Base-by-base conservation (phyloP, 768 basidiomycete species). In the Panus rudis region DNA sequence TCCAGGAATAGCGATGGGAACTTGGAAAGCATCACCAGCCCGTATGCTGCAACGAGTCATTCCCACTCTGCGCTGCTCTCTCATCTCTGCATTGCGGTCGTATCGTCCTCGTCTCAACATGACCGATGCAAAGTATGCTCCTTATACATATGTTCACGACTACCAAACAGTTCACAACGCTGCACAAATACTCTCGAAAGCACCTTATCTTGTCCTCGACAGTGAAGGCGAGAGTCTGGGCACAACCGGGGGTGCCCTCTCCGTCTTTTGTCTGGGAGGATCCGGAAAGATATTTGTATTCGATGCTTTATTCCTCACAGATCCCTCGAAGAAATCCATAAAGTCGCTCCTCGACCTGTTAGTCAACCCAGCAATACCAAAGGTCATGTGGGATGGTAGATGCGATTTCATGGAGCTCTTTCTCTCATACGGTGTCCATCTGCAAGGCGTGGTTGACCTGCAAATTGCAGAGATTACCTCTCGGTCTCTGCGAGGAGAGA, bases 371-470 rank as follows among this genome's bases (percentile, higher is more conserved):
- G 26, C 33, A 2, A 48, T 66, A 24, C 54, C 56, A 23, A 71
- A 70, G 50, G 48, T 71, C 47, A 63, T 67, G 47, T 71, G 65
- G 62, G 70, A 71, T 47, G 68, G 68, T 11, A 58, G 69, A 1
- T 62, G 61, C 51, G 70, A 71, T 50, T 67, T 54, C 51, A 51
- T 61, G 23, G 69, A 70, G 46, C 53, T 71, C 4, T 48, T 17
- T 4, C 41, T 56, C 14, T 38, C 48, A 1, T 64, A 63, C 26
- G 57, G 58, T 2, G 51, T 66, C 17, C 21, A 37, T 0, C 48
- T 71, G 21, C 46, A 52, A 7, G 57, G 59, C 12, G 58, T 71
- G 11, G 43, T 71, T 10, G 70, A 71, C 46, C 58, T 71, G 24
- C 69, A 70, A 43, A 53, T 71, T 12, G 70, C 60, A 2, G 70